Evolutionary conservation across 352 stramenopile species (phyloP).

Genomic region (Pythium diclinum): DNA sequence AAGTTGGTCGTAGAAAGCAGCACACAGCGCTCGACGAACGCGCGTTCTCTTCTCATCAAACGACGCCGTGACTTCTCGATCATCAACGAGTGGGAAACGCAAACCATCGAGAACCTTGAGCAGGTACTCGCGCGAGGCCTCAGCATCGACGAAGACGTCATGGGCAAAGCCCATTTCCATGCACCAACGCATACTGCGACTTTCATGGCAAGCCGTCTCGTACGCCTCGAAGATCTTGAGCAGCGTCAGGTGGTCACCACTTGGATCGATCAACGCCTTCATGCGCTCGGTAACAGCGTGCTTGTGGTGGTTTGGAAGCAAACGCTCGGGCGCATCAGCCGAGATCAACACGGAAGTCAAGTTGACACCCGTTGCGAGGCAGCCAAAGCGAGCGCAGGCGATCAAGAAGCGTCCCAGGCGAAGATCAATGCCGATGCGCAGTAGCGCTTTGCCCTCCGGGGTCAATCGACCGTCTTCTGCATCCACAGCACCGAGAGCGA

Average conservation of each 20-base stretch:
- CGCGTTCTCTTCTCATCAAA: neutral
- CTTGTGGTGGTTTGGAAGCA: conserved; percentile 19
- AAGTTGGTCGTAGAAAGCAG: conserved; percentile 27
- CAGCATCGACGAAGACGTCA: conserved; percentile 21
- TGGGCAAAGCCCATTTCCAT: conserved; percentile 15
- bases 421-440: conserved; percentile 25
- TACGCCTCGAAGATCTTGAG: conserved; percentile 29
- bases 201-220: conserved; percentile 10
- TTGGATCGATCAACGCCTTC: conserved; percentile 15
- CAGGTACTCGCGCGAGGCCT: conserved; percentile 20
- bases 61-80: conserved; percentile 1
- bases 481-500: conserved; percentile 21
- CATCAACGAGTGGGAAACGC: conserved; percentile 20
- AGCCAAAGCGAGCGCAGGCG: conserved; percentile 24
- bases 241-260: conserved; percentile 28
- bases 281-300: neutral
- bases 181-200: conserved; percentile 23
- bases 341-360: conserved; percentile 22
- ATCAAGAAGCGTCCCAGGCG: conserved; percentile 29
- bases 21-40: conserved; percentile 22
- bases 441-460: conserved; percentile 16
- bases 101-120: conserved; percentile 24
- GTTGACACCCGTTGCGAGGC: conserved; percentile 24
- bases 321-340: conserved; percentile 18
- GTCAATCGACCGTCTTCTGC: conserved; percentile 14